Evolutionary conservation across 2,329 filamentous ascomycete genomes (phyloP), one percentile per base, ranked within the genome.

Genomic region (Penicillium sp.): DNA sequence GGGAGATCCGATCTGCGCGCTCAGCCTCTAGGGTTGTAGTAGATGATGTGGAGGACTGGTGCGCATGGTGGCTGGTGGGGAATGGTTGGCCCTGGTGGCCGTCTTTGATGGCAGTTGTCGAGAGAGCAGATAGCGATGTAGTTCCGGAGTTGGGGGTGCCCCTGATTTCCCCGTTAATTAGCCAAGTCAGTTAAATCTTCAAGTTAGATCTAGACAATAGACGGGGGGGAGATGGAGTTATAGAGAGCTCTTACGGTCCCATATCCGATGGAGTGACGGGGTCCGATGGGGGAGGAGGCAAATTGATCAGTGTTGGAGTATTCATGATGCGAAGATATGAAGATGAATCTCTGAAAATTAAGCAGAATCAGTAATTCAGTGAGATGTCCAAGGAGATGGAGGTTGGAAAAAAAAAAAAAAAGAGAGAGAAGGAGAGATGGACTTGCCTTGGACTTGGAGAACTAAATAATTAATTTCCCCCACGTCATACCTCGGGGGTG

Each of bases 41-140:
- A 19, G 83, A 85, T 6, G 80, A 69, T 32, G 67, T 67, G n/a
- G 74, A 82, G 73, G 61, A 79, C 44, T 81, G 80, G 38, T 70
- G 69, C 34, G 70, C 68, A 54, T 75, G 75, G 49, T 78, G 75
- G 51, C 69, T 69, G 52, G 79, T 77, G 50, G 83, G 78, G 26
- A 82, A 80, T 26, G 84, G 77, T 64, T 89, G 82, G 56, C 91
- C 91, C 53, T 88, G 87, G 64, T 96, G 88, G 60, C 91, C 91
- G 66, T 97, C 91, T 71, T 96, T 95, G 77, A 95, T 95, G 45
- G 91, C 91, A 12, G 88, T 93, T 17, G 91, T 96, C 15, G 88
- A 95, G 42, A 97, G 79, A 35, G 89, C 84, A 24, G 88, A 95
- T 63, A 97, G 84, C 45, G 89, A 94, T 12, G 90, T 96, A 3